Base-by-base conservation (phyloP, 2,329 filamentous ascomycete species). In the Ophiostoma ips region DNA sequence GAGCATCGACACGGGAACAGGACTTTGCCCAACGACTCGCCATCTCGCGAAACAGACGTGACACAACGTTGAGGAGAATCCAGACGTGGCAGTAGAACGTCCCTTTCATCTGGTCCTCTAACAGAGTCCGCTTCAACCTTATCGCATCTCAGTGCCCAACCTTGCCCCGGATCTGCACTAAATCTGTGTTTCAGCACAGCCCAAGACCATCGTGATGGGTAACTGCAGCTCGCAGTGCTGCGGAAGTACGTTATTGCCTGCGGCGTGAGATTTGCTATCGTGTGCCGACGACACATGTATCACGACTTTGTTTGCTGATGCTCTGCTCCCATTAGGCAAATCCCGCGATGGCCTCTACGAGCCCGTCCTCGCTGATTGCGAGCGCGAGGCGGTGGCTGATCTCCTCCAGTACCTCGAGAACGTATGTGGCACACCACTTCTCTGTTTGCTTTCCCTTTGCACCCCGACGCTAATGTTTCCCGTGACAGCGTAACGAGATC, bases 321-420 rank as follows among this genome's bases (percentile, higher is more conserved):
- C 46, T 10, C 53, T 59, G 45, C 56, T 51, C 18, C 47, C 13
- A 15, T 7, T 54, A 84, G 84, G 81, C 62, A 84, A 82, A 69
- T 78, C 83, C 66, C 82, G 82, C 66, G 85, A 90, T 75, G 82
- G 81, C 58, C 75, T 87, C 56, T 89, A 90, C 65, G 86, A 92
- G 65, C 83, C 84, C 48, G 85, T 92, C 51, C 77, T 98, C 55
- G 89, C 89, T 60, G 92, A 98, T 64, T 94, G 85, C 69, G 92
- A 98, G 70, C 81, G 92, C 61, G 92, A 96, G 71, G 92, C 92
- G 50, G 92, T 98, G 50, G 89, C 92, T 57, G 92, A 98, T 65
- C 74, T 98, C 53, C 74, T 98, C 16, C 86, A 90, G 64, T 96
- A 94, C 66, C 81, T 98, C 57, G 92, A 98, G 70, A 95, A 96